A percentile compares a stretch with the other conserved stretches of the same genome.
Conservation (phyloP, 805 yeast species). For the Danielozyma ontarioensis region DNA sequence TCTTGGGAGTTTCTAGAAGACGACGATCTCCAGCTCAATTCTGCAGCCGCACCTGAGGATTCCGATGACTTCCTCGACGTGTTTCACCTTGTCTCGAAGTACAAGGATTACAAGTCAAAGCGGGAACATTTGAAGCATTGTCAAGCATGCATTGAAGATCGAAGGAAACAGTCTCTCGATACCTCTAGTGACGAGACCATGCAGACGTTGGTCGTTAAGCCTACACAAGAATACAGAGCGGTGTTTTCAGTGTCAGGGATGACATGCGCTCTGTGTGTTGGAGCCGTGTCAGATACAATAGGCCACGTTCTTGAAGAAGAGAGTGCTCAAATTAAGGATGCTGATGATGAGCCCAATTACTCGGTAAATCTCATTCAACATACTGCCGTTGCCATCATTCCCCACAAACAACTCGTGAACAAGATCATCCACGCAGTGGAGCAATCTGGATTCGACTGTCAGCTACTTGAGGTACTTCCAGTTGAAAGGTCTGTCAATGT, state of each 20-base stretch:
- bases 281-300: constrained; percentile 25
- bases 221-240: constrained; percentile 36
- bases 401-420: constrained; percentile 44
- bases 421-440: constrained; percentile 20
- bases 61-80: constrained; percentile 11
- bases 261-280: constrained; percentile 37
- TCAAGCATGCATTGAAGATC: constrained; percentile 28
- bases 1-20: constrained; percentile 28
- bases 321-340: constrained; percentile 1
- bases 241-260: constrained; percentile 47
- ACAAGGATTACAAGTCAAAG: constrained; percentile 10
- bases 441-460: constrained; percentile 40
- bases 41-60: constrained; percentile 5
- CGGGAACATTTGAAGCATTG: constrained; percentile 40
- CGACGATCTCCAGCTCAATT: constrained; percentile 7
- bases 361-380: constrained; percentile 50
- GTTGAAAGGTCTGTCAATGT: constrained; percentile 44
- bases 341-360: constrained; percentile 23
- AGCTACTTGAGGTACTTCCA: constrained; percentile 55
- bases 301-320: constrained; percentile 13
- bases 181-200: constrained; percentile 12
- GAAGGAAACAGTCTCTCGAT: constrained; percentile 7
- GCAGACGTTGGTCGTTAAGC: constrained; percentile 21
- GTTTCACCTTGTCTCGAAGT: constrained; percentile 11
- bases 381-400: constrained; percentile 49